phyloP scores from a whole-genome alignment of 164 flowering plant genomes.

The Saururus chinensis region DNA sequence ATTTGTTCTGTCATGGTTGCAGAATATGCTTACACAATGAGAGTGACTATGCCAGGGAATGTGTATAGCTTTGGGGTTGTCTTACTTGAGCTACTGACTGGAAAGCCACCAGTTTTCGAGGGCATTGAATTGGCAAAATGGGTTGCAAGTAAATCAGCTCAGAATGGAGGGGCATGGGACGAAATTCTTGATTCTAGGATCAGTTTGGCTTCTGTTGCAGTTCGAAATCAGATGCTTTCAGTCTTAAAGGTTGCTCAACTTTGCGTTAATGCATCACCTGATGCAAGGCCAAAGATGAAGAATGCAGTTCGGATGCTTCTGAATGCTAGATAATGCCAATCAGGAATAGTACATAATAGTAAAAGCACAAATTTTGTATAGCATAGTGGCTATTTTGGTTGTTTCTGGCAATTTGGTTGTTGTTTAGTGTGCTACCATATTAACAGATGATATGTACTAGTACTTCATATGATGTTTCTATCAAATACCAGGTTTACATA shows the following conservation, averaged over 20 bases:
- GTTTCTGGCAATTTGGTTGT: neutral
- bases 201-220: constrained; percentile 15
- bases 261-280: constrained; percentile 53
- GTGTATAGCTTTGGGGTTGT: constrained; percentile 76
- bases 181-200: constrained; percentile 45
- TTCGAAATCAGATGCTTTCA: constrained; percentile 52
- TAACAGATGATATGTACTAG: neutral
- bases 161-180: constrained; percentile 28
- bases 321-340: constrained; percentile 31
- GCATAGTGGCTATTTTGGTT: constrained; percentile 2
- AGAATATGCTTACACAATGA: constrained; percentile 90
- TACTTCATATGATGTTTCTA: neutral
- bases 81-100: constrained; percentile 57
- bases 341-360: neutral
- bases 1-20: constrained; percentile 9
- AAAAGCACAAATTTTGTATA: constrained; percentile 4
- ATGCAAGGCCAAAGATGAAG: constrained; percentile 60
- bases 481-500: neutral
- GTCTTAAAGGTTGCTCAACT: constrained; percentile 49
- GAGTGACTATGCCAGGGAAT: constrained; percentile 65
- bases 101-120: constrained; percentile 50
- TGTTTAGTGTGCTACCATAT: too few species aligned
- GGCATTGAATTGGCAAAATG: constrained; percentile 61
- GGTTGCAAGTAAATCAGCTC: constrained; percentile 32
- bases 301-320: constrained; percentile 55